Evolutionary conservation across 2,329 filamentous ascomycete genomes (phyloP).

Genomic region (Bipolaris sorokiniana): DNA sequence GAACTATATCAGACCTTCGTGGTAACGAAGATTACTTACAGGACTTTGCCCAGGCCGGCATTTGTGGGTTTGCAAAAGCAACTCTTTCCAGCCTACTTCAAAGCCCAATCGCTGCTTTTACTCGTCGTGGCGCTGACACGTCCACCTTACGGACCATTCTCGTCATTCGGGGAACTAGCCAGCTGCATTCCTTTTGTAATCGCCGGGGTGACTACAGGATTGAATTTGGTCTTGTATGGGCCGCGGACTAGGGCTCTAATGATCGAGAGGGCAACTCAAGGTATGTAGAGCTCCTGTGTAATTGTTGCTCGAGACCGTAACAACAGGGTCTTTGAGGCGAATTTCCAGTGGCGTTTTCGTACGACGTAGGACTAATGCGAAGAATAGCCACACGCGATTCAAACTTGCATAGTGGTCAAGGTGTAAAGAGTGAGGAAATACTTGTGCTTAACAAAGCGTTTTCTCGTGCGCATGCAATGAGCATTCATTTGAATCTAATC

Average conservation of each 20-base stretch:
- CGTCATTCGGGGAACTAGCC: conserved; percentile 28
- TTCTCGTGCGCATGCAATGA: conserved; percentile 50
- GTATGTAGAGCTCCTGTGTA: conserved; percentile 15
- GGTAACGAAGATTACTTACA: conserved; percentile 50
- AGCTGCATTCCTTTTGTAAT: conserved; percentile 39
- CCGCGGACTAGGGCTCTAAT: conserved; percentile 45
- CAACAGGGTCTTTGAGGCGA: neutral
- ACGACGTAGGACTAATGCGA: neutral
- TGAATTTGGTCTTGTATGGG: conserved; percentile 49
- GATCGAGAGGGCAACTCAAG: conserved; percentile 43
- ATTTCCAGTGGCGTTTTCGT: neutral
- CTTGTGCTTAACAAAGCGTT: conserved; percentile 43
- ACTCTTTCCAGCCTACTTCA: conserved; percentile 52
- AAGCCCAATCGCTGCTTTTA: conserved; percentile 45
- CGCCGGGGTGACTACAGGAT: conserved; percentile 36
- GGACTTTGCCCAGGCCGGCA: conserved; percentile 43
- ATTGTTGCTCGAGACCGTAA: neutral
- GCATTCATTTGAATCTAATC: conserved; percentile 53
- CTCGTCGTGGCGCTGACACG: conserved; percentile 44
- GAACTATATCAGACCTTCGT: conserved; percentile 52
- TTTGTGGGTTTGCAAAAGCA: conserved; percentile 51
- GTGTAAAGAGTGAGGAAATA: conserved; percentile 22
- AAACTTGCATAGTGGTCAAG: conserved; percentile 1
- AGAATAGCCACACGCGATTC: conserved; percentile 27
- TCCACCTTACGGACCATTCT: conserved; percentile 42